Evolutionary conservation across 805 yeast species (phyloP).

Genomic region (Peterozyma xylosa): DNA sequence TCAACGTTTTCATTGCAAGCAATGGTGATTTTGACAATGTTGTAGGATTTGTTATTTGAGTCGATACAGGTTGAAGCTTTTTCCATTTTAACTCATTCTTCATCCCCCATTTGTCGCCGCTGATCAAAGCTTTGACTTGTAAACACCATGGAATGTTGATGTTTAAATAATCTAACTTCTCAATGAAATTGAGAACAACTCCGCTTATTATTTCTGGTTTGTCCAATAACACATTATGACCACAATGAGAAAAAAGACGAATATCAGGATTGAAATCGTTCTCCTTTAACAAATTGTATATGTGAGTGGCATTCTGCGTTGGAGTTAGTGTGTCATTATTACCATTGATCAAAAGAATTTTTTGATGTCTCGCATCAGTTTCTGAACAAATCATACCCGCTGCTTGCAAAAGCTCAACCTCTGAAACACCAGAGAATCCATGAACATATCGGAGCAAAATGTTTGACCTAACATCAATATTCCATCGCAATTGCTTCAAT

Average conservation of each 20-base stretch:
- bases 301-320: conserved; percentile 23
- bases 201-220: conserved; percentile 63
- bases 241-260: conserved; percentile 40
- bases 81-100: conserved; percentile 73
- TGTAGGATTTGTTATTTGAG: conserved; percentile 26
- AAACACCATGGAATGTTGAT: conserved; percentile 69
- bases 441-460: conserved; percentile 45
- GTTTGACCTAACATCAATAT: conserved; percentile 51
- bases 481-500: conserved; percentile 61
- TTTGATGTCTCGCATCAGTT: conserved; percentile 26
- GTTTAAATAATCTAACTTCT: conserved; percentile 38
- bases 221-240: conserved; percentile 58
- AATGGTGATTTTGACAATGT: conserved; percentile 34
- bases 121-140: conserved; percentile 49
- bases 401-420: conserved; percentile 35
- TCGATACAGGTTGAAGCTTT: conserved; percentile 42
- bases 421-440: conserved; percentile 38
- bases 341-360: conserved; percentile 54
- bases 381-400: conserved; percentile 22
- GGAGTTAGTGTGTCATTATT: conserved; percentile 52
- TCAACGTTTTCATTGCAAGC: conserved; percentile 67
- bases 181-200: conserved; percentile 48
- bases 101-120: conserved; percentile 73
- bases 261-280: conserved; percentile 20
- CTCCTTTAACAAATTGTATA: conserved; percentile 15